Conservation (phyloP, 805 yeast genomes). For the Monosporozyma solicola region DNA sequence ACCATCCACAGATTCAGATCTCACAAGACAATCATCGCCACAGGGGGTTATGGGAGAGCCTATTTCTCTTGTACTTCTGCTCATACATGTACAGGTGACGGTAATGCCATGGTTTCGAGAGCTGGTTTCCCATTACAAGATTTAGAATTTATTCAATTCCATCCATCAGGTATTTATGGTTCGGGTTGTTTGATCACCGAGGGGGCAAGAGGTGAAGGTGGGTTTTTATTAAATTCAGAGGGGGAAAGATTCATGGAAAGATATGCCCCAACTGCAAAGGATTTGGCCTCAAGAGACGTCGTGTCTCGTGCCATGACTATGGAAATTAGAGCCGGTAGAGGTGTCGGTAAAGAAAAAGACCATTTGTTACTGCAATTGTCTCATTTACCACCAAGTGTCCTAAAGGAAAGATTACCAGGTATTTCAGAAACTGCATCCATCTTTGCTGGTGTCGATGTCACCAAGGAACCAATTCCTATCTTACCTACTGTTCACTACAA, state of each 20-base stretch:
- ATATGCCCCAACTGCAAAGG: constrained; percentile 98
- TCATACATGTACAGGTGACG: constrained; percentile 99
- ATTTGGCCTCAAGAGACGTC: constrained; percentile 96
- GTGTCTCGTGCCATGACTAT: constrained; percentile 96
- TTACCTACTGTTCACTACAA: constrained; percentile 97
- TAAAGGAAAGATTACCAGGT: constrained; percentile 96
- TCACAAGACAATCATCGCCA: constrained; percentile 92
- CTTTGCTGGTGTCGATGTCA: constrained; percentile 98
- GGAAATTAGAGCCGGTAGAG: constrained; percentile 98
- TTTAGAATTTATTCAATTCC: constrained; percentile 96
- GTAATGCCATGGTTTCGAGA: constrained; percentile 95
- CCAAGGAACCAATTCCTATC: constrained; percentile 98
- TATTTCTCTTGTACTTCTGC: constrained; percentile 98
- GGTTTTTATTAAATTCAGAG: constrained; percentile 87
- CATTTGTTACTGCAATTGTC: constrained; percentile 92
- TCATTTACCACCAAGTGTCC: constrained; percentile 85
- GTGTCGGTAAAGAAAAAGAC: constrained; percentile 94
- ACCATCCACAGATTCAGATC: constrained; percentile 96
- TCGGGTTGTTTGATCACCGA: constrained; percentile 98
- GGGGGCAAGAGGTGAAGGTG: constrained; percentile 99
- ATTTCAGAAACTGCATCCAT: constrained; percentile 97
- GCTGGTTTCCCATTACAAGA: constrained; percentile 98
- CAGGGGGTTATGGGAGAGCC: constrained; percentile 98
- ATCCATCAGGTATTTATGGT: constrained; percentile 98
- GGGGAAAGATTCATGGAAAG: constrained; percentile 99